Evolutionary conservation across 352 stramenopile genomes (phyloP).

Genomic region (Globisporangium spinosum): DNA sequence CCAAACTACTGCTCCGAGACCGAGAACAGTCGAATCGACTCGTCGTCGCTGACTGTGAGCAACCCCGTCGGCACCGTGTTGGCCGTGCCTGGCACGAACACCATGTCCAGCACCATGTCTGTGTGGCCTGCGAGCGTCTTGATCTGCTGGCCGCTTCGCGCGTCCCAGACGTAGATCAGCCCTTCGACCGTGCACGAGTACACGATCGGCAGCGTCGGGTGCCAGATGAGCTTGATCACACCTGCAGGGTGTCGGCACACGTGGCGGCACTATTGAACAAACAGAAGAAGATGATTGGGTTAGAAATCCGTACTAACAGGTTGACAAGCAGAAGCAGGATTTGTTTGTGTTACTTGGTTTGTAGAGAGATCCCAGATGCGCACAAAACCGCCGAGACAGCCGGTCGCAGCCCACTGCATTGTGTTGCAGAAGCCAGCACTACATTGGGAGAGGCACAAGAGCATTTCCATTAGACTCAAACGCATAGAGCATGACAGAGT

Average conservation of each 20-base stretch:
- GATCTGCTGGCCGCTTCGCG: slow-evolving; percentile 76
- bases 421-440: slow-evolving; percentile 93
- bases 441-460: neutral
- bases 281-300: neutral
- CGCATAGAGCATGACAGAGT: neutral
- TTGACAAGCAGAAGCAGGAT: neutral
- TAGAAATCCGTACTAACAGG: neutral
- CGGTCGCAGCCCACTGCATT: slow-evolving; percentile 94
- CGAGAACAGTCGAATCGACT: slow-evolving; percentile 74
- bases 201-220: slow-evolving; percentile 75
- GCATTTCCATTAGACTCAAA: neutral
- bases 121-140: slow-evolving; percentile 81
- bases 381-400: slow-evolving; percentile 91
- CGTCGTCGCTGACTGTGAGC: slow-evolving; percentile 80
- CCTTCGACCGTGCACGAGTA: slow-evolving; percentile 89
- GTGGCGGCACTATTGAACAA: slow-evolving; percentile 67
- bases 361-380: slow-evolving; percentile 96
- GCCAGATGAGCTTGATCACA: slow-evolving; percentile 91
- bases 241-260: slow-evolving; percentile 82
- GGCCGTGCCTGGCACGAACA: slow-evolving; percentile 48
- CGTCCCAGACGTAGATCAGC: slow-evolving; percentile 90
- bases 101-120: slow-evolving; percentile 92
- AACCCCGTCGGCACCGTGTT: slow-evolving; percentile 43
- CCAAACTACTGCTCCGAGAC: slow-evolving; percentile 22
- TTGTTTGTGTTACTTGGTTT: slow-evolving; percentile 45